Conservation (phyloP, 2,329 filamentous ascomycete genomes). For the Trichoderma sp. region DNA sequence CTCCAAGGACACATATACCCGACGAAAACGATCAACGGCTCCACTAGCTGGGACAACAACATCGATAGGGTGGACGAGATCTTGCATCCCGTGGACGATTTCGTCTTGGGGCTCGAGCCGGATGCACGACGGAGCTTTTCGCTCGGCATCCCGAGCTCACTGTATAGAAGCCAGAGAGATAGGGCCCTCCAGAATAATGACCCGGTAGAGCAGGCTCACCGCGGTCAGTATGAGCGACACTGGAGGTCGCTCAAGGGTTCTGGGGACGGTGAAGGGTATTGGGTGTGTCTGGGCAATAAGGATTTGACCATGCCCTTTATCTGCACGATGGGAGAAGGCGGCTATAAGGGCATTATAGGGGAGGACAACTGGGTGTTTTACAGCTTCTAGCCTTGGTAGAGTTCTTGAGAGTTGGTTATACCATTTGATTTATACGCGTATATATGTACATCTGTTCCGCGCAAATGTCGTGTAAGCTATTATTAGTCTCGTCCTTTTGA, state of each 20-base stretch:
- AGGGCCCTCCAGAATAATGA: constrained; percentile 18
- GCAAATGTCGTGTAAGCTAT: not conserved
- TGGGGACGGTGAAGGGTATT: constrained; percentile 26
- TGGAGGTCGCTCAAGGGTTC: constrained; percentile 24
- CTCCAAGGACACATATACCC: constrained; percentile 19
- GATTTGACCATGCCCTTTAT: constrained; percentile 18
- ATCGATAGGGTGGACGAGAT: not conserved
- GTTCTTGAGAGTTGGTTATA: not conserved
- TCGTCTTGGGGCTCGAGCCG: constrained; percentile 23
- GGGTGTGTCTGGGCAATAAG: constrained; percentile 28
- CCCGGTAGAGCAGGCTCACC: constrained; percentile 22
- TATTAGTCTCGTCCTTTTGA: not conserved
- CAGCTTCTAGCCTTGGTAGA: not conserved
- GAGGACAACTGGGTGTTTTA: constrained; percentile 20
- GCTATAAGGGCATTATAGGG: not conserved
- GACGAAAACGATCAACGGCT: constrained; percentile 6
- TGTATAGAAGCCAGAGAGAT: constrained; percentile 22
- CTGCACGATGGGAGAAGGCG: constrained; percentile 13
- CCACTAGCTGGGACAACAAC: not conserved
- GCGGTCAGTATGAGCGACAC: constrained; percentile 23
- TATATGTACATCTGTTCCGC: not conserved
- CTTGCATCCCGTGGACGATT: constrained; percentile 22
- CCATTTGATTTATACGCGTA: not conserved
- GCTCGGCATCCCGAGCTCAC: constrained; percentile 26
- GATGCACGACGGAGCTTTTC: constrained; percentile 23